phyloP scores from a whole-genome alignment of 2,329 filamentous ascomycete genomes.

The Chalaropsis thielavioides region DNA sequence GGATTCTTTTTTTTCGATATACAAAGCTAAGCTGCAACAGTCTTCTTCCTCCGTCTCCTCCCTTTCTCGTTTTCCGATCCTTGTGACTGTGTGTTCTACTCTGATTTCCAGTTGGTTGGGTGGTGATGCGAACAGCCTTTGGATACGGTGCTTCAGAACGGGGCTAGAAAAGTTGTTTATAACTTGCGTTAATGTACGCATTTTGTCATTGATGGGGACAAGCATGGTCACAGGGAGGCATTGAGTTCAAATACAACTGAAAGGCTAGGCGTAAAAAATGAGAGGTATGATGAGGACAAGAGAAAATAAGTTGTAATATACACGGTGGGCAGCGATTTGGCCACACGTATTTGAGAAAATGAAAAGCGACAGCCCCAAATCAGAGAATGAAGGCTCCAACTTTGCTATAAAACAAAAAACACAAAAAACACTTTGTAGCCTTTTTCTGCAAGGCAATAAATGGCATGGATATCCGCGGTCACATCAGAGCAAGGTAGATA shows the following conservation, averaged over 20 bases:
- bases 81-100: background rate
- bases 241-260: background rate
- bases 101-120: background rate
- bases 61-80: background rate
- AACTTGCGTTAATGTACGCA: background rate
- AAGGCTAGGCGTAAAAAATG: background rate
- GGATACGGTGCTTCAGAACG: background rate
- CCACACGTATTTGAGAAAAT: background rate
- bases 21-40: background rate
- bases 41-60: background rate
- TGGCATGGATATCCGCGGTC: background rate
- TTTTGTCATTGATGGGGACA: background rate
- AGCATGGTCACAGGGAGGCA: no score
- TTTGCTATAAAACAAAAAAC: background rate
- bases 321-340: background rate
- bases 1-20: background rate
- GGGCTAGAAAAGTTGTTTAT: background rate
- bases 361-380: background rate
- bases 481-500: background rate
- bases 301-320: background rate
- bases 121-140: background rate
- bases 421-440: background rate
- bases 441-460: slow-evolving; percentile 6
- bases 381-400: background rate
- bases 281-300: background rate